Conservation (phyloP, 352 stramenopile species). For the Globisporangium uncinulatum region DNA sequence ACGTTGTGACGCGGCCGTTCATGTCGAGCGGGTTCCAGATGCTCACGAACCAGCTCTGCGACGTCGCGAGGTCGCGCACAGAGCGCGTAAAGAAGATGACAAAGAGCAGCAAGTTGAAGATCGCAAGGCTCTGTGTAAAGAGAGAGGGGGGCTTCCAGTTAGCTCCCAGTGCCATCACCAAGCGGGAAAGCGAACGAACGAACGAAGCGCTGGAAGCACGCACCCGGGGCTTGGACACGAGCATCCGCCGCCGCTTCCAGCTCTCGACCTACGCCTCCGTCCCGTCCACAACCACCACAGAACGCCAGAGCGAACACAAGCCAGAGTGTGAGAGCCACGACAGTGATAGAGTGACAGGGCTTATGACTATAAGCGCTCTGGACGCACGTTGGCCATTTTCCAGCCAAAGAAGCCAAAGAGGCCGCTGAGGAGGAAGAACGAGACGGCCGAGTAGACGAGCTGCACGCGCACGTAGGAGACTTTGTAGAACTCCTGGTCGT, state of each 20-base stretch:
- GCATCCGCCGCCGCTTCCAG: constrained; percentile 63
- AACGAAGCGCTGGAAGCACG: neutral
- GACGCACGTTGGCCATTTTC: constrained; percentile 75
- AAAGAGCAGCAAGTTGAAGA: constrained; percentile 77
- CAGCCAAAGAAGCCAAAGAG: constrained; percentile 84
- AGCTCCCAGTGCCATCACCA: neutral
- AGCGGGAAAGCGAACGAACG: neutral
- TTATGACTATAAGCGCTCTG: neutral
- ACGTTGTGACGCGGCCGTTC: constrained; percentile 74
- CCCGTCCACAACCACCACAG: neutral
- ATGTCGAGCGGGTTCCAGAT: constrained; percentile 86
- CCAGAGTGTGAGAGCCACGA: neutral
- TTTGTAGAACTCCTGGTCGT: constrained; percentile 80
- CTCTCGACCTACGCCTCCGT: constrained; percentile 60
- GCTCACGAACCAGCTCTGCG: constrained; percentile 79
- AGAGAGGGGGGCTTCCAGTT: neutral
- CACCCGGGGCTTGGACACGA: constrained; percentile 75
- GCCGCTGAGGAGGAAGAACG: constrained; percentile 73
- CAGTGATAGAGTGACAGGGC: neutral
- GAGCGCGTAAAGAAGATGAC: constrained; percentile 81
- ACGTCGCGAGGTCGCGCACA: constrained; percentile 70
- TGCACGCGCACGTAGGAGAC: constrained; percentile 75
- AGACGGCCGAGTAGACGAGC: constrained; percentile 77
- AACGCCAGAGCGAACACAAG: neutral
- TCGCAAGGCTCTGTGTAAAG: constrained; percentile 46